Percentiles rank a stretch among this genome's conserved stretches.
Conservation (phyloP, 2,329 filamentous ascomycete genomes). For the Huntiella decipiens region DNA sequence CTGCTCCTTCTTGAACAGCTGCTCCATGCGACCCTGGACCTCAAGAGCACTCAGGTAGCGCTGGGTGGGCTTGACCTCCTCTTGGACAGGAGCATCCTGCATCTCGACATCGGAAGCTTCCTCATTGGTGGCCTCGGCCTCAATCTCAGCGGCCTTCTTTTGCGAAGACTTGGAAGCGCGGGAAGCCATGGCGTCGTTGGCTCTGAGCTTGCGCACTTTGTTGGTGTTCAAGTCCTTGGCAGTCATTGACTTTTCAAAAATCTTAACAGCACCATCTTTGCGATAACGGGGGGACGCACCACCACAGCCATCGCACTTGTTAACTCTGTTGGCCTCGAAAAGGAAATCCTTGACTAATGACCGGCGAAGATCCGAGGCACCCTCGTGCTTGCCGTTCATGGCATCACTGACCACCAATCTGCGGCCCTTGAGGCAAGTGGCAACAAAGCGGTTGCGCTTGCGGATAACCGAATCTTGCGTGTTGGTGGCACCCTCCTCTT, state of each 20-base stretch:
- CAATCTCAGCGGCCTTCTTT: slow-evolving; percentile 5
- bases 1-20: slow-evolving; percentile 73
- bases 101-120: slow-evolving; percentile 35
- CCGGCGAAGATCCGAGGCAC: slow-evolving; percentile 57
- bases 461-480: slow-evolving; percentile 32
- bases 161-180: slow-evolving; percentile 17
- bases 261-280: slow-evolving; percentile 81
- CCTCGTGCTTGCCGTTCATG: slow-evolving; percentile 58
- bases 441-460: slow-evolving; percentile 47
- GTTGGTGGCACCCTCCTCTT: slow-evolving; percentile 38
- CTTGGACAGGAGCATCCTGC: slow-evolving; percentile 19
- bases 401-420: slow-evolving; percentile 33
- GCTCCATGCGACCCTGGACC: slow-evolving; percentile 56
- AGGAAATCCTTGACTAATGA: slow-evolving; percentile 67
- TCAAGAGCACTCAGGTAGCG: slow-evolving; percentile 69
- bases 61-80: slow-evolving; percentile 28
- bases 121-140: slow-evolving; percentile 30
- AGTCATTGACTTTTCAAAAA: slow-evolving; percentile 67
- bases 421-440: slow-evolving; percentile 30
- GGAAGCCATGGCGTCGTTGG: slow-evolving; percentile 46
- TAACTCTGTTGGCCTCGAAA: slow-evolving; percentile 46
- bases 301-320: slow-evolving; percentile 46
- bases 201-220: slow-evolving; percentile 46
- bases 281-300: slow-evolving; percentile 67
- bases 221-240: slow-evolving; percentile 62